These are phyloP conservation scores for Phytopythium mirpurense DNA, from an alignment of 352 stramenopile genomes.

Conservation along the genomic window DNA sequence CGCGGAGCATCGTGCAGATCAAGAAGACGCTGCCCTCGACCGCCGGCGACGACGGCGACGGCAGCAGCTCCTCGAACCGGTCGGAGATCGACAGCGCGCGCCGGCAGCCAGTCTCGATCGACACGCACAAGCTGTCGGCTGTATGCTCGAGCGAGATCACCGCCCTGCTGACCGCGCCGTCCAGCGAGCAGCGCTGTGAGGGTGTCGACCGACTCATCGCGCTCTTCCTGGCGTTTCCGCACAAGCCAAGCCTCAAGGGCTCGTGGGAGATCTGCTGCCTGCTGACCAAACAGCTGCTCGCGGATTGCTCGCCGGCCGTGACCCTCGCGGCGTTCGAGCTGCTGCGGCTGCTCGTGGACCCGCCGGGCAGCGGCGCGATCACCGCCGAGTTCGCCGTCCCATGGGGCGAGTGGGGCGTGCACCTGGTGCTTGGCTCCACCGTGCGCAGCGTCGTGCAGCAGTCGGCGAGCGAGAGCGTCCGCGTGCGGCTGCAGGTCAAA, in stretches of 20 bases:
- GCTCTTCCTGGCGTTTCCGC: slow-evolving; percentile 22
- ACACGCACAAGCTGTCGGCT: slow-evolving; percentile 51
- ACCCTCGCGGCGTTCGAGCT: slow-evolving; percentile 54
- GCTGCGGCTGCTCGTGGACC: slow-evolving; percentile 47
- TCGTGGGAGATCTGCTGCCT: slow-evolving; percentile 73
- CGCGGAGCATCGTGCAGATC: slow-evolving; percentile 64
- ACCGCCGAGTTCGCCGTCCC: slow-evolving; percentile 47
- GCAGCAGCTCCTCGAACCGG: slow-evolving; percentile 11
- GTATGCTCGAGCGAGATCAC: slow-evolving; percentile 54
- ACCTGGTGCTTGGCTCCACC: slow-evolving; percentile 69
- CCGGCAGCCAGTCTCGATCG: slow-evolving; percentile 35
- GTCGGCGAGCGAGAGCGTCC: slow-evolving; percentile 53
- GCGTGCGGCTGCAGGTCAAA: slow-evolving; percentile 48
- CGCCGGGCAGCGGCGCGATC: slow-evolving; percentile 14
- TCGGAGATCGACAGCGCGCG: slow-evolving; percentile 50
- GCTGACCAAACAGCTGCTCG: slow-evolving; percentile 56
- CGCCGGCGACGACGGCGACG: slow-evolving; percentile 7
- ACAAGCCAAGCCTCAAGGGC: slow-evolving; percentile 40
- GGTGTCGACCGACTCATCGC: slow-evolving; percentile 57
- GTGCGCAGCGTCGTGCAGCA: slow-evolving; percentile 73
- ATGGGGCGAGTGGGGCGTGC: slow-evolving; percentile 76
- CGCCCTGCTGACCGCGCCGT: slow-evolving; percentile 35
- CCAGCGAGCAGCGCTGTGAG: slow-evolving; percentile 31
- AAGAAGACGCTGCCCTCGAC: slow-evolving; percentile 27
- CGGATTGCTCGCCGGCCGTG: slow-evolving; percentile 39